Percentiles rank a stretch among this genome's conserved stretches.
These are phyloP conservation scores for Plasmodium vivax DNA, from an alignment of 169 alveolate species.

Conservation along the genomic window DNA sequence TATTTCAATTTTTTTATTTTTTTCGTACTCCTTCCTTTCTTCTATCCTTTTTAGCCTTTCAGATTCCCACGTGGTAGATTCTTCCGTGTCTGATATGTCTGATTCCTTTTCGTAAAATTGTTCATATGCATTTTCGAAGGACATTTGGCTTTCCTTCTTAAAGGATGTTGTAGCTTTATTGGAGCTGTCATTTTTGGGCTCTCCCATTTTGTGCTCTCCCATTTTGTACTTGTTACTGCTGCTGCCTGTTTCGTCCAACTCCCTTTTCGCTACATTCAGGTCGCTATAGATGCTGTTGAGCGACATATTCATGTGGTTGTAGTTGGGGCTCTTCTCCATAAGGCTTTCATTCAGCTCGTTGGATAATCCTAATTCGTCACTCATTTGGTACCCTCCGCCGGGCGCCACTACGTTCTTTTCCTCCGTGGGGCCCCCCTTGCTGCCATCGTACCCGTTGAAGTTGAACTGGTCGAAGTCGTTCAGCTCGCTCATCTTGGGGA, in stretches of 20 bases:
- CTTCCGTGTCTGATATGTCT: slow-evolving; percentile 65
- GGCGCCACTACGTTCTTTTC: background rate
- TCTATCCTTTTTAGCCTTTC: slow-evolving; percentile 62
- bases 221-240: background rate
- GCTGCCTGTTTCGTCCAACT: background rate
- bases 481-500: slow-evolving; percentile 34
- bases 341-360: slow-evolving; percentile 23
- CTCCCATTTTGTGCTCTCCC: background rate
- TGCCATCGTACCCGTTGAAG: slow-evolving; percentile 29
- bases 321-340: background rate
- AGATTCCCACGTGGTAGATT: slow-evolving; percentile 37
- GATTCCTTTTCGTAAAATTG: slow-evolving; percentile 70
- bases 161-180: background rate
- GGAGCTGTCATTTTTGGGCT: background rate
- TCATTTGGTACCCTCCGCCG: background rate
- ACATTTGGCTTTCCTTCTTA: slow-evolving; percentile 33
- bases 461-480: slow-evolving; percentile 49
- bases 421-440: background rate
- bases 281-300: slow-evolving; percentile 16
- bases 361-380: slow-evolving; percentile 13
- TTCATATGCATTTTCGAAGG: slow-evolving; percentile 64
- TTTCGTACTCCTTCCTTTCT: slow-evolving; percentile 66
- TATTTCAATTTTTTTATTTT: slow-evolving; percentile 59
- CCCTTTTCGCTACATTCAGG: slow-evolving; percentile 11
- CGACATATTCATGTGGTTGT: slow-evolving; percentile 13